Evolutionary conservation across 495 filamentous ascomycete genomes (phyloP).

Genomic region (Penicillium desertorum): DNA sequence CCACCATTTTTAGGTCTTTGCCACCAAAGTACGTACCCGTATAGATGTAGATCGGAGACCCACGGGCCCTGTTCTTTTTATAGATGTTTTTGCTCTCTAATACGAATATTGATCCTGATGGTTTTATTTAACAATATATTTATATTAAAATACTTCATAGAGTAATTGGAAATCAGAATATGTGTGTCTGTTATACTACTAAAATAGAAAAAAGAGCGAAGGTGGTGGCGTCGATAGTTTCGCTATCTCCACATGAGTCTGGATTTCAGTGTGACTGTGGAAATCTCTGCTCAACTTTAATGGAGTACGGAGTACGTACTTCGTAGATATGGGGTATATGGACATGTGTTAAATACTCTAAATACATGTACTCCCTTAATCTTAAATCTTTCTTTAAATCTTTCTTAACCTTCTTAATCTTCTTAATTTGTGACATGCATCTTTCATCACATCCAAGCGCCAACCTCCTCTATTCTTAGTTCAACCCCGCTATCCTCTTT

Average conservation of each 20-base stretch:
- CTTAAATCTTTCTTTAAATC: not conserved
- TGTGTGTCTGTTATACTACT: too few species aligned
- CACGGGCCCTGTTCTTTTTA: constrained; percentile 12
- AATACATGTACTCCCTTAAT: not conserved
- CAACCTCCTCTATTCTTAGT: constrained; percentile 18
- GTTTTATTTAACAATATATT: not conserved
- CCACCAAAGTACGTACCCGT: constrained; percentile 11
- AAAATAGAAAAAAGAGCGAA: constrained; percentile 14
- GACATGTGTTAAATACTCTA: too few species aligned
- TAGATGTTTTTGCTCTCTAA: not conserved
- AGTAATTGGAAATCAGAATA: not conserved
- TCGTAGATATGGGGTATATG: not conserved
- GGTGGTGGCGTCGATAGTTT: constrained; percentile 34
- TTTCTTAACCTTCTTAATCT: not conserved
- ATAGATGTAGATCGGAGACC: constrained; percentile 11
- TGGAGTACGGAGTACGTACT: not conserved
- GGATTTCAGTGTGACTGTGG: not conserved
- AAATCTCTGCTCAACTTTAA: constrained; percentile 7
- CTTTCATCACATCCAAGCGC: constrained; percentile 15
- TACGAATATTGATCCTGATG: not conserved
- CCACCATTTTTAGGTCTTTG: constrained; percentile 6
- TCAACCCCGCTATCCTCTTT: constrained; percentile 16
- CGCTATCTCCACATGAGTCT: constrained; percentile 10
- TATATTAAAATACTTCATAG: not conserved
- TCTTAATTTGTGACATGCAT: constrained; percentile 1